Percentiles rank a stretch among this genome's conserved stretches.
Conservation (phyloP, 495 filamentous ascomycete genomes). For the Xylaria sp. region DNA sequence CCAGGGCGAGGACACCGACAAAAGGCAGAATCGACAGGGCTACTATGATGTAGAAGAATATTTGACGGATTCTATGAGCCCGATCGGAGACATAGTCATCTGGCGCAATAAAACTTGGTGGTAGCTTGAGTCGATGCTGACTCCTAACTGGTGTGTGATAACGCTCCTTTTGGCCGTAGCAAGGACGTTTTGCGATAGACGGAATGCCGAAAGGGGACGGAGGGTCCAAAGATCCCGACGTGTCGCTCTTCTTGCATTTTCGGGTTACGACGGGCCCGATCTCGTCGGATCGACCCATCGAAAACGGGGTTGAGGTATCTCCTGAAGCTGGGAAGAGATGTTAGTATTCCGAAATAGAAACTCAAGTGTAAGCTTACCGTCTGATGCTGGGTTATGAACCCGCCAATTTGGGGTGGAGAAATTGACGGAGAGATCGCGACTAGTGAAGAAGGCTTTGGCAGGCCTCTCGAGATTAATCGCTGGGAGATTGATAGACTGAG, state of each 20-base stretch:
- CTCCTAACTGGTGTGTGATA: slow-evolving; percentile 21
- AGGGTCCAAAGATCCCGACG: background rate
- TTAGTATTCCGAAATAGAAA: background rate
- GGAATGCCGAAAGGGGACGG: background rate
- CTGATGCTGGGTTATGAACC: background rate
- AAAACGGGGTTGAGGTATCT: background rate
- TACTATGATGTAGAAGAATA: slow-evolving; percentile 42
- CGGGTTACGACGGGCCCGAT: background rate
- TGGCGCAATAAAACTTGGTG: slow-evolving; percentile 28
- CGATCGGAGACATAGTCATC: slow-evolving; percentile 38
- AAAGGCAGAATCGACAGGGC: slow-evolving; percentile 43
- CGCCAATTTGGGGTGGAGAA: slow-evolving; percentile 26
- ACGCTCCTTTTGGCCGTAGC: background rate
- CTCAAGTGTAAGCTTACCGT: slow-evolving; percentile 6
- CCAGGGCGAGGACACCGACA: slow-evolving; percentile 39
- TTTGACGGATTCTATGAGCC: slow-evolving; percentile 32
- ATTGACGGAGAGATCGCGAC: slow-evolving; percentile 24
- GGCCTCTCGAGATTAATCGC: slow-evolving; percentile 10
- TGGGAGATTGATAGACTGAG: background rate
- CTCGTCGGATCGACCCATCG: background rate
- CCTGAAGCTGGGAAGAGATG: background rate
- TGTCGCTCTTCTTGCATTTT: background rate
- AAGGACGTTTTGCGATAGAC: background rate
- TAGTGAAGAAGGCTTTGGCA: slow-evolving; percentile 4
- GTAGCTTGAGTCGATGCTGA: slow-evolving; percentile 26